A percentile compares a stretch with the other conserved stretches of the same genome.
These are phyloP conservation scores for Cenchrus americanus DNA, from an alignment of 176 grass and related monocot species.

Conservation along the genomic window DNA sequence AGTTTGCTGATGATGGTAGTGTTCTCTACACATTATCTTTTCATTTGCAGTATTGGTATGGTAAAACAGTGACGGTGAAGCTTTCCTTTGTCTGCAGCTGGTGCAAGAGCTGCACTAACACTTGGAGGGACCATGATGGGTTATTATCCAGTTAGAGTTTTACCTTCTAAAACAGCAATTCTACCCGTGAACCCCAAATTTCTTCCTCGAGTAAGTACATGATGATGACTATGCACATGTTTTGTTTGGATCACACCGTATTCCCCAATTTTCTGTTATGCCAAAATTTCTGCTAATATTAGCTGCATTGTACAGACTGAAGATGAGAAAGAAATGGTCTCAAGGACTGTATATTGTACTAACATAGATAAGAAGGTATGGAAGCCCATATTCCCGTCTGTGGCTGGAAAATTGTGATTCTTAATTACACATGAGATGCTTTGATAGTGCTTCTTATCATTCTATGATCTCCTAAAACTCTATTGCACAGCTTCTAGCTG, in stretches of 20 bases:
- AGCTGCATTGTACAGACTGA: constrained; percentile 55
- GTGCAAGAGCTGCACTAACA: constrained; percentile 75
- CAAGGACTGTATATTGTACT: constrained; percentile 95
- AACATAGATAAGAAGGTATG: constrained; percentile 97
- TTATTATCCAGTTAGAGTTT: constrained; percentile 85
- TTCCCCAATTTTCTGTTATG: not conserved
- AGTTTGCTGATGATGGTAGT: constrained; percentile 91
- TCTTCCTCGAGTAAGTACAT: constrained; percentile 68
- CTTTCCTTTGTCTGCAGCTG: constrained; percentile 57
- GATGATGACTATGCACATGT: constrained; percentile 1
- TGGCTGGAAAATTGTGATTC: not conserved
- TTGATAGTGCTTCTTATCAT: not conserved
- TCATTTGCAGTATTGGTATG: constrained; percentile 39
- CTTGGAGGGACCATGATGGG: constrained; percentile 77
- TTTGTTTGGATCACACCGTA: constrained; percentile 5
- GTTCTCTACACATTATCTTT: not conserved
- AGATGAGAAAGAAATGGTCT: constrained; percentile 89
- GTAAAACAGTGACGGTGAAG: constrained; percentile 26
- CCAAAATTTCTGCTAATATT: not conserved
- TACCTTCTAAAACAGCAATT: constrained; percentile 95
- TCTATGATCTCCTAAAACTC: not conserved
- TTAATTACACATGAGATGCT: not conserved
- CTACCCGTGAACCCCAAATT: constrained; percentile 93
- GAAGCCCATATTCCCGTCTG: not conserved
- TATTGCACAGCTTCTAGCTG: not conserved